Base-by-base conservation (phyloP, 192 early-diverging fungal genomes). In the Coemansia sp. region DNA sequence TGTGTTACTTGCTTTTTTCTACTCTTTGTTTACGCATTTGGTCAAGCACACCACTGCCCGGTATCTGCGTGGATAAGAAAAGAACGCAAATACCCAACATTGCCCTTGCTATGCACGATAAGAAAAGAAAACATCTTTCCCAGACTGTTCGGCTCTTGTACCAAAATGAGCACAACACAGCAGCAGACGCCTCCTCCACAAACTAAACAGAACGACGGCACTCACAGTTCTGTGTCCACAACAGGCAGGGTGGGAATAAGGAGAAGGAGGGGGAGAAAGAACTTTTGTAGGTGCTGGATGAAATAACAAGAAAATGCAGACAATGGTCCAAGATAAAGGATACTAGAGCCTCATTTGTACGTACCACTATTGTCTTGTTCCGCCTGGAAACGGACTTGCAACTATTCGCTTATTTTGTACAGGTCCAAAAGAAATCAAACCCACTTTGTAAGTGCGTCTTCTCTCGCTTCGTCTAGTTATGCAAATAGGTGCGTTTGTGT, bases 1-100 rank as follows among this genome's bases (percentile, higher is more conserved):
- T 41, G 48, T 50, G 22, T 34, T 55, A 31, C 31, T 34, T 55
- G 33, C 28, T 55, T 55, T 34, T 55, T 55, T 55, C 19, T 34
- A 14, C 31, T 29, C 31, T 55, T 55, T 55, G 54, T 55, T 28
- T 50, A 50, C 22, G 22, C 38, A 41, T 41, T 41, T 41, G 38
- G 38, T 11, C 34, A 36, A 5, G n/a, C 38, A 41, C 38, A 41
- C 6, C 38, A 41, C 10, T 13, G 1, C 9, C 20, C 14, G 38
- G 6, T 5, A 33, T 28, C 3, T 3, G 9, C 53, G 30, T 34
- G 53, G 30, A 34, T 19, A 3, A 14, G 50, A 22, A 17, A 17
- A 17, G 38, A 41, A 41, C 14, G 34, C 34, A 2, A 36, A 4
- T 11, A 36, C 7, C 7, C 8, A 36, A 11, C 34, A n/a, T 36